Conservation (phyloP, 1,284 basidiomycete genomes). For the Rhodotorula sp. region DNA sequence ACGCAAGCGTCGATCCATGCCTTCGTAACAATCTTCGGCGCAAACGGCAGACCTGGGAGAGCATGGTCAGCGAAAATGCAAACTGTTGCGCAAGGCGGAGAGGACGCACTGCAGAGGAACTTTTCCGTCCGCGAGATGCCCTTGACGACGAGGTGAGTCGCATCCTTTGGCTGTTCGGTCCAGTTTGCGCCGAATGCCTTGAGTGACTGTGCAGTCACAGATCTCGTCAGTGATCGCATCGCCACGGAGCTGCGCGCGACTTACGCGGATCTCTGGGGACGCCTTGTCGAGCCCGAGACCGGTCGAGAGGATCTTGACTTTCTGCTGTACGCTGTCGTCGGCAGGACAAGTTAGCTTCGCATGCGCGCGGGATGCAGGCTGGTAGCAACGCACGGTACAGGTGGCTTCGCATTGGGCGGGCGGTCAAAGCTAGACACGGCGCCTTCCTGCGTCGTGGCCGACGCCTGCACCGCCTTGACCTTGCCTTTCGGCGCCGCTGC, state of each 20-base stretch:
- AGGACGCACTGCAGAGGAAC: constrained; percentile 64
- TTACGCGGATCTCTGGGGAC: constrained; percentile 36
- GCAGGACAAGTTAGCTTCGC: neutral
- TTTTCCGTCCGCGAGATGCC: constrained; percentile 76
- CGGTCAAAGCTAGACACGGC: constrained; percentile 35
- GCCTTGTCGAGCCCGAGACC: constrained; percentile 40
- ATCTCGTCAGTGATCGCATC: neutral
- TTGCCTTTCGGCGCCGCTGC: constrained; percentile 4
- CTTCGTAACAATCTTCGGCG: constrained; percentile 63
- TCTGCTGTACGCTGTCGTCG: constrained; percentile 1
- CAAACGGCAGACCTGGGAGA: constrained; percentile 55
- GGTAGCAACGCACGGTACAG: constrained; percentile 4
- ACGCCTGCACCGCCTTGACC: constrained; percentile 12
- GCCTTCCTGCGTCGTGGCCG: constrained; percentile 23
- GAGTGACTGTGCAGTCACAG: constrained; percentile 56
- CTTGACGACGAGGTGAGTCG: constrained; percentile 71
- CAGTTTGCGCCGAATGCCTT: constrained; percentile 65
- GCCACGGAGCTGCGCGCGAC: neutral
- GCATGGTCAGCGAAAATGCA: rapidly evolving
- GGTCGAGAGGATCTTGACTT: constrained; percentile 43
- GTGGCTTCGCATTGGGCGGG: constrained; percentile 36
- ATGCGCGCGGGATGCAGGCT: neutral
- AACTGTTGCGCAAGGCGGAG: neutral
- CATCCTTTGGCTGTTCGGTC: constrained; percentile 63
- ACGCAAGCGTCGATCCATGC: constrained; percentile 68